Evolutionary conservation across 306 rosid genomes (phyloP), one percentile per base, ranked within the genome.

Genomic region (Corylus americana): DNA sequence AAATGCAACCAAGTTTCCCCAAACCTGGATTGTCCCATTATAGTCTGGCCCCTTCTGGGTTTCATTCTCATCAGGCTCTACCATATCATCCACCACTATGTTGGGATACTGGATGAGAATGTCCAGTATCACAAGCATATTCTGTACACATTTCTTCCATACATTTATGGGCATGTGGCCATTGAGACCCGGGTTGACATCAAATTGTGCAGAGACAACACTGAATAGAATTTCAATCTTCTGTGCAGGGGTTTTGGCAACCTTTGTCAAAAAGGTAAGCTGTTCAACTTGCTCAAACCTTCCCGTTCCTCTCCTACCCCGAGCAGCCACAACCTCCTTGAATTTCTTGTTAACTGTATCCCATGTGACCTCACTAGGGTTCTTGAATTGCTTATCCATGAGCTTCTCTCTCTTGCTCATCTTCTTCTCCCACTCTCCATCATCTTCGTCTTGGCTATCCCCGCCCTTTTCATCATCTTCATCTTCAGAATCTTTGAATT

Each of bases 171-270:
- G 99, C 98, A 96, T 96, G 77, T 93, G 92, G 29, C 99, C 98
- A 64, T 78, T 93, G 55, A 93, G 95, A 29, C 97, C 99, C 0
- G 98, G 99, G 80, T 96, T 93, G 47, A 96, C 98, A 83, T 93
- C 99, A 82, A 96, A 96, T 78, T 93, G 99, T 54, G 99, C 96
- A 80, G 99, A 93, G 73, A 96, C 91, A 69, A 93, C 97, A 59
- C 93, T 91, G 76, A 93, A 93, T 62, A 93, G 86, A 72, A 96
- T 96, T 86, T 96, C 97, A 64, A 96, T 89, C 88, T 96, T 96
- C 81, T 96, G 99, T 0, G 99, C 98, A 70, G 99, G 98, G 53
- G 99, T 96, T 87, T 96, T 93, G 5, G 99, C 99, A 71, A 96
- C 99, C 83, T 90, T 96, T 5, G 97, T 92, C 80, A 96, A 86